A percentile compares a stretch with the other conserved stretches of the same genome.
Evolutionary conservation across 2,329 filamentous ascomycete species (phyloP).

Genomic region (Hawksworthiomyces lignivorus): DNA sequence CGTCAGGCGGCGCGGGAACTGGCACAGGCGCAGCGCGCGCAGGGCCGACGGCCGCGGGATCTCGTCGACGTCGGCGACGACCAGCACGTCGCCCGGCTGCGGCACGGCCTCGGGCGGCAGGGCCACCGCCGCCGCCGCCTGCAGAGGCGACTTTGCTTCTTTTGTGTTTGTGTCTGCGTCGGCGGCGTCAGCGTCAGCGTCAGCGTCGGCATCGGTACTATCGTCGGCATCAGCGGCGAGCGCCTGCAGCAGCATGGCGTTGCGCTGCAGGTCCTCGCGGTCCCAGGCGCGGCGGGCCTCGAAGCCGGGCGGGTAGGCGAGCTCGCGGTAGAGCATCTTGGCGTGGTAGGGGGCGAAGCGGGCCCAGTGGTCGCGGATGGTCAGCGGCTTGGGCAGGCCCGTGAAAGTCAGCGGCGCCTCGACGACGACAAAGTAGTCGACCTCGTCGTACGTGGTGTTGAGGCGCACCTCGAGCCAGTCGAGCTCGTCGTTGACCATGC

Average conservation of each 20-base stretch:
- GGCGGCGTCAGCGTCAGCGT: not conserved
- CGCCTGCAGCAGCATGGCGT: conserved; percentile 51
- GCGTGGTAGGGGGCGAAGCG: conserved; percentile 44
- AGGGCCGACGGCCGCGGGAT: conserved; percentile 46
- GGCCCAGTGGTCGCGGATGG: conserved; percentile 43
- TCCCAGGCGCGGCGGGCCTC: conserved; percentile 36
- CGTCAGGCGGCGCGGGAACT: conserved; percentile 44
- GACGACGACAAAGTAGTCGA: conserved; percentile 60
- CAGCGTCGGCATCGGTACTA: not conserved
- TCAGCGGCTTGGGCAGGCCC: conserved; percentile 44
- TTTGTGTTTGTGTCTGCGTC: too few relatives aligned
- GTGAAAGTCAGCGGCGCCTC: conserved; percentile 54
- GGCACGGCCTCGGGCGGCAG: conserved; percentile 30
- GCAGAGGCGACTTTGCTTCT: too few relatives aligned
- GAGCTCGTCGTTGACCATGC: conserved; percentile 55
- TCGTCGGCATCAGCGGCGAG: conserved; percentile 24
- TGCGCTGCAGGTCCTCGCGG: conserved; percentile 40
- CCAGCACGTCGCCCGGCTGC: conserved; percentile 43
- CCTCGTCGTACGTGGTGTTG: conserved; percentile 45
- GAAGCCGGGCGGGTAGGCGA: conserved; percentile 37
- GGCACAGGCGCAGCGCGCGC: conserved; percentile 40
- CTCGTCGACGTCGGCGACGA: conserved; percentile 56
- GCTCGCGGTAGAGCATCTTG: conserved; percentile 53
- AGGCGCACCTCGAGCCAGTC: conserved; percentile 60
- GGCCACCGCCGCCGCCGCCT: conserved; percentile 27